Base-by-base conservation (phyloP, 129 eudicot species). In the Arctium minus region DNA sequence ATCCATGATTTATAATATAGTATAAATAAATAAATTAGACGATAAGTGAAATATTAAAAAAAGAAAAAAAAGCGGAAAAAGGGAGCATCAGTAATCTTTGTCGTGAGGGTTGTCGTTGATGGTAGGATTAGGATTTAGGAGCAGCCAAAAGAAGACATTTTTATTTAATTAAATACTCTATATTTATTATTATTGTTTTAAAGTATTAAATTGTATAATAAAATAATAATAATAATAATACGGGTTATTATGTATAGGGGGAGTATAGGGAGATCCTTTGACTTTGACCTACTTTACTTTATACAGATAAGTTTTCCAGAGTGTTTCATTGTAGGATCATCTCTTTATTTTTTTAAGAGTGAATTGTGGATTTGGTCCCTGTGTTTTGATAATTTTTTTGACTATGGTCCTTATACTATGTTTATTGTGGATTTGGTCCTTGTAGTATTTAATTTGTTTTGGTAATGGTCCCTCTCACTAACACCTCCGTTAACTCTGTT, bases 81-180 rank as follows among this genome's bases (percentile, higher is more conserved):
- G 68, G 68, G 68, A 17, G 68, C 68, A 60, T 60, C 68, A 60
- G 1, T 60, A 60, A 71, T 72, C 84, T 38, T 80, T 80, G 84
- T 72, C 84, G 84, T 46, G 30, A 80, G 77, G 77, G 77, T 50
- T 80, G 83, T 71, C 83, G 11, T 72, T 48, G 38, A 71, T 80
- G 31, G 27, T 36, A 70, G 70, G 27, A 32, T 73, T 72, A 71
- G 48, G 83, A 79, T 68, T 73, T 72, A 71, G 48, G 83, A 79
- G 75, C 77, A 70, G 70, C 77, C 77, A 80, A 46, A 79, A 46
- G 27, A 70, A 70, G 83, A 77, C 48, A 46, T 5, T 48, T 40
- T 38, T n/a, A 18, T 42, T 42, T 22, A 22, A 22, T 22, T 22
- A 22, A 22, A 22, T 22, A 22, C 27, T 22, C 27, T 72, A 32